Percentiles rank a stretch among this genome's conserved stretches.
Evolutionary conservation across 2,329 filamentous ascomycete species (phyloP).

Genomic region (Fusarium oligoseptatum): DNA sequence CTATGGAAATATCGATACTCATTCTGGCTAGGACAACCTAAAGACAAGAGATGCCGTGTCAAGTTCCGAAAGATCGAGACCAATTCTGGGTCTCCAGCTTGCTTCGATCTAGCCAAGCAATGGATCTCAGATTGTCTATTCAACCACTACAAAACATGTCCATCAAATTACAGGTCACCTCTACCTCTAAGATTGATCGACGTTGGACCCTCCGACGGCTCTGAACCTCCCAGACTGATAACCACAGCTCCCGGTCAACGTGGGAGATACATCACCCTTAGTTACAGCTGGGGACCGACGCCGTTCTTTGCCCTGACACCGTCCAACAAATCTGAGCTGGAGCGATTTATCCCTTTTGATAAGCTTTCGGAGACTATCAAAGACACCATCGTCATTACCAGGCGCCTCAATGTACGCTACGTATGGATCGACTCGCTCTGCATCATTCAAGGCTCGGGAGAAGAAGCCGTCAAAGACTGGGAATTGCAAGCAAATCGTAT

Average conservation of each 20-base stretch:
- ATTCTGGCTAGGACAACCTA: background rate
- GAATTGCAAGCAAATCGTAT: background rate
- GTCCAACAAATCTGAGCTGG: background rate
- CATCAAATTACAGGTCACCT: background rate
- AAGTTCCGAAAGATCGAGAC: background rate
- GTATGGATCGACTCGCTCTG: conserved; percentile 14
- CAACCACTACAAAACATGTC: background rate
- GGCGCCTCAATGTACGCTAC: background rate
- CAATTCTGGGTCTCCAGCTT: background rate
- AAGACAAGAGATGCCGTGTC: background rate
- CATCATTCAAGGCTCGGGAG: conserved; percentile 7
- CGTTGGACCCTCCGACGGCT: background rate
- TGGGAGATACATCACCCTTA: background rate
- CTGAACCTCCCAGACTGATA: background rate
- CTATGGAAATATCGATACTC: background rate
- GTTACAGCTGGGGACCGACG: background rate
- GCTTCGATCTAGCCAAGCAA: background rate
- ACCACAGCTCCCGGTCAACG: background rate
- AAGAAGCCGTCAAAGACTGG: background rate
- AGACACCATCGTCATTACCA: background rate
- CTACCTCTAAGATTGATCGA: background rate
- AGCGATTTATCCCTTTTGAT: background rate
- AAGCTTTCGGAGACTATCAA: background rate
- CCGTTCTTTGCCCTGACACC: background rate
- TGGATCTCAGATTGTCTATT: background rate